Evolutionary conservation across 2,329 filamentous ascomycete genomes (phyloP), one percentile per base, ranked within the genome.

Genomic region (Verruconis gallopava): DNA sequence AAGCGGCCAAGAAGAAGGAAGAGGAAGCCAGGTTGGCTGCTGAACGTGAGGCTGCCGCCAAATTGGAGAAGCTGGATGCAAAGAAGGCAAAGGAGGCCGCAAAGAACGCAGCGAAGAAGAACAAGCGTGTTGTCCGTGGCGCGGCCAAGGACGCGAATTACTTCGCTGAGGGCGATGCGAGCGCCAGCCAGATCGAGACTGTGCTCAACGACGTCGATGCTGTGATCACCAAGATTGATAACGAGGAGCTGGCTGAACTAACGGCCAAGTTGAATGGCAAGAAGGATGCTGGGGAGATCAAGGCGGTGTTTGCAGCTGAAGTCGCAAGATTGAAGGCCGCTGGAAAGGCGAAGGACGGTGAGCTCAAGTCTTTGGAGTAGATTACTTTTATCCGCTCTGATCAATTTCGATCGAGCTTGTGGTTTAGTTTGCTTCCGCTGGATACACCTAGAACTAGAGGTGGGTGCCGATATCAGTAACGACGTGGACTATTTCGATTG

Each of bases 61-160:
- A 96, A 73, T 74, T 72, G 4, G 79, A 85, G 44, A 83, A 82
- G 52, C 86, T 89, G 52, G 74, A 81, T 49, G 69, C 69, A 56
- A 98, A 96, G 77, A 98, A 98, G 75, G 81, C 83, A 47, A 98
- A 96, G 72, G 91, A 98, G 66, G 89, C 89, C 2, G 91, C 91
- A 45, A 98, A 98, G 79, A 95, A 86, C 58, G 91, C 91, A 12
- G 82, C 91, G 55, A 98, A 98, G 82, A 98, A 98, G 83, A 98
- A 98, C 77, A 95, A 95, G 77, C 85, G 91, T 71, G 82, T 96
- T 37, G 79, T 98, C 54, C 86, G 93, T 64, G 79, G 77, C 48
- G 86, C 84, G 50, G 83, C 89, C 65, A 98, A 98, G 74, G 91
- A 98, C 52, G 88, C 84, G 55, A 95, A 95, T 73, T 98, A 98